Evolutionary conservation across 192 early-diverging fungal genomes (phyloP), one percentile per base, ranked within the genome.

Genomic region (Podila horticola): DNA sequence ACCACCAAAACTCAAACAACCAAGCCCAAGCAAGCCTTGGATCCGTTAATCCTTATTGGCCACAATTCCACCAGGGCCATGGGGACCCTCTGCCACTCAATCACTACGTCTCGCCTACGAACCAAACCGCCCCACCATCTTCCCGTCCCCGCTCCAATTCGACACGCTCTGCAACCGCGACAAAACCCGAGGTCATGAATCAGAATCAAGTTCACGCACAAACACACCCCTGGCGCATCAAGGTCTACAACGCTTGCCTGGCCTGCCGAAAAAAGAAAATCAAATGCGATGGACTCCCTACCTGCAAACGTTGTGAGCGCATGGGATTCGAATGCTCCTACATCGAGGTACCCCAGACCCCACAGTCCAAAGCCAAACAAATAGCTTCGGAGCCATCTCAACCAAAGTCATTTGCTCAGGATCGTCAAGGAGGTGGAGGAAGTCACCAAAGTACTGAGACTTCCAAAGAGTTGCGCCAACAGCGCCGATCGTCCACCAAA

Each of bases 231-330:
- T 81, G 77, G 74, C 67, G 84, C 22, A 82, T 85, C 28, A 85
- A 85, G 59, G 82, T 85, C 36, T 83, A 82, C 52, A 85, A 76
- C 13, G 84, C 84, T 0, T 85, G 84, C 64, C 67, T 83, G 17
- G 73, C 81, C 24, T 85, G 84, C 66, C 71, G 84, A 3, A 82
- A 82, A 34, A 79, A 77, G 48, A 85, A 85, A 36, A 82, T 83
- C 49, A 85, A 85, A 62, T 85, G 84, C 30, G 75, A 85, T 51
- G 84, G 84, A 10, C 75, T 69, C 49, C 82, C 84, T 1, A 82
- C 81, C 2, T 85, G 84, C 51, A 52, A 52, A 2, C 75, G 82
- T 19, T 85, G 84, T 58, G 68, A 68, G 33, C 77, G 77, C 52
- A 71, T 81, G 48, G 77, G 77, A 12, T 81, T 81, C 22, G 77